A percentile compares a stretch with the other conserved stretches of the same genome.
These are phyloP conservation scores for Aureobasidium zeae DNA, from an alignment of 2,329 filamentous ascomycete genomes.

Conservation along the genomic window DNA sequence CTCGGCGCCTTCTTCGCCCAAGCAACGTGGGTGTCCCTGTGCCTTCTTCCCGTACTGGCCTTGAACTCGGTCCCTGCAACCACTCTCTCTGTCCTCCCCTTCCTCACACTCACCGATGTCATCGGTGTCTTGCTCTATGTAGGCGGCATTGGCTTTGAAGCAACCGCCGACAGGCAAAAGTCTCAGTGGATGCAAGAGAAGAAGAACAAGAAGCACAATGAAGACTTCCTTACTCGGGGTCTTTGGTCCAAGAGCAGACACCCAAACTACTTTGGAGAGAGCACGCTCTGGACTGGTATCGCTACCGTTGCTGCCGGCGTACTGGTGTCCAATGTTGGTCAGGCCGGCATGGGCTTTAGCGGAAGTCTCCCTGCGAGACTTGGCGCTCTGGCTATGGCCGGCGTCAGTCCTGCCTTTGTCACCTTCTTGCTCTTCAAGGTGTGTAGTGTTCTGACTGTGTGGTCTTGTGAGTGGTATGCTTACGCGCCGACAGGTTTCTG, in stretches of 20 bases:
- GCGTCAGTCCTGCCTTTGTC: slow-evolving; percentile 55
- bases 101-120: slow-evolving; percentile 44
- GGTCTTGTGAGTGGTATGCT: not conserved
- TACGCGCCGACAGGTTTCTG: slow-evolving; percentile 31
- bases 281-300: slow-evolving; percentile 59
- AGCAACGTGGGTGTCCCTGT: slow-evolving; percentile 60
- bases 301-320: slow-evolving; percentile 51
- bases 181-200: slow-evolving; percentile 51
- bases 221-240: slow-evolving; percentile 56
- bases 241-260: slow-evolving; percentile 54
- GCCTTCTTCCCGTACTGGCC: slow-evolving; percentile 54
- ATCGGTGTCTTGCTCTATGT: slow-evolving; percentile 50
- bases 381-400: slow-evolving; percentile 43
- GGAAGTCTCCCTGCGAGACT: slow-evolving; percentile 35
- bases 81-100: slow-evolving; percentile 42
- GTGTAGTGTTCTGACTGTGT: slow-evolving; percentile 22
- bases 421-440: slow-evolving; percentile 55
- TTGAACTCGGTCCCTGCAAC: slow-evolving; percentile 52
- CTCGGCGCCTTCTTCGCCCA: slow-evolving; percentile 50
- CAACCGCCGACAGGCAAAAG: slow-evolving; percentile 56
- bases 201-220: slow-evolving; percentile 55
- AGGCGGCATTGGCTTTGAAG: slow-evolving; percentile 52
- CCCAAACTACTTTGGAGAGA: slow-evolving; percentile 67
- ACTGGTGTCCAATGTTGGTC: slow-evolving; percentile 45
- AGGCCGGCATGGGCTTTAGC: slow-evolving; percentile 48